These are phyloP conservation scores for Eucalyptus sideroxylon DNA, from an alignment of 345 rosid genomes.

Conservation along the genomic window DNA sequence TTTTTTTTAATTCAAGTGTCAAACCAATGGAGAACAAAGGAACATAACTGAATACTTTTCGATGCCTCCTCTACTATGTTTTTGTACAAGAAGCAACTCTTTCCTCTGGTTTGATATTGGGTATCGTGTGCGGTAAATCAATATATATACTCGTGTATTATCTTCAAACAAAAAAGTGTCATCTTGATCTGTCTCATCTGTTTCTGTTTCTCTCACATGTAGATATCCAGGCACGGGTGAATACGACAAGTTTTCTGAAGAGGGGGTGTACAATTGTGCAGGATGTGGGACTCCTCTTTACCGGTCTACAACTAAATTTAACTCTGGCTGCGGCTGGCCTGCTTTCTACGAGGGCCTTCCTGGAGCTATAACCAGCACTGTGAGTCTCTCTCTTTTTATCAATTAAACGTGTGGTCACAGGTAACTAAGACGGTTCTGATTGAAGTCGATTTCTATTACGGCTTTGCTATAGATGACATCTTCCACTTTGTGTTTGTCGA, in stretches of 20 bases:
- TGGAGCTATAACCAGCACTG: conserved; percentile 61
- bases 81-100: not conserved
- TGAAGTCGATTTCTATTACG: not conserved
- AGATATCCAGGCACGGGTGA: conserved; percentile 86
- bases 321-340: conserved; percentile 95
- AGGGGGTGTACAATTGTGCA: conserved; percentile 72
- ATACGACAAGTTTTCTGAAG: conserved; percentile 57
- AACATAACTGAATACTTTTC: not conserved
- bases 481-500: not conserved
- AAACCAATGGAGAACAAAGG: no score
- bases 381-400: conserved; percentile 9
- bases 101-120: not conserved
- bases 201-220: not conserved
- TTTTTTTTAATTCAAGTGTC: not conserved
- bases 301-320: conserved; percentile 71
- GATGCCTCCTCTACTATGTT: not conserved
- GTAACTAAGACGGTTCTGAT: not conserved
- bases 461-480: not conserved
- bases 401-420: not conserved
- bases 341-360: conserved; percentile 91
- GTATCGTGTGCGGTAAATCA: not conserved
- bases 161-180: not conserved
- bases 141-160: not conserved
- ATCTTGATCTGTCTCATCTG: not conserved
- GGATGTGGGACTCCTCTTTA: conserved; percentile 89